Evolutionary conservation across 768 basidiomycete genomes (phyloP).

Genomic region (Mycena pura): DNA sequence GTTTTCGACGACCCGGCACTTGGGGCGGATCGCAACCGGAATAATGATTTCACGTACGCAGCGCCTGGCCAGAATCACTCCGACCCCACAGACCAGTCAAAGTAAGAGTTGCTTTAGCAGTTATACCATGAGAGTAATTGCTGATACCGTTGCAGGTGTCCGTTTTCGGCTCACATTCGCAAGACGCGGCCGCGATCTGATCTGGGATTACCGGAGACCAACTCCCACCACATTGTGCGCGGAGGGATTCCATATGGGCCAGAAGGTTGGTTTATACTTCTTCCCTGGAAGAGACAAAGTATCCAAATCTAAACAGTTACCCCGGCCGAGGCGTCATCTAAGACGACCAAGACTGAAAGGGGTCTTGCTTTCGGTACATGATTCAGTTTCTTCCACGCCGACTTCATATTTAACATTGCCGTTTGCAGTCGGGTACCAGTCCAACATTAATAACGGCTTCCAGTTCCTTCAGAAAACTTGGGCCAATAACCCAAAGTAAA

Average conservation of each 20-base stretch:
- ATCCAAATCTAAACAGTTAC: background rate
- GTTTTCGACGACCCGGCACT: conserved; percentile 10
- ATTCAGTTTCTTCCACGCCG: too few relatives aligned
- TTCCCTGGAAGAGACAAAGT: background rate
- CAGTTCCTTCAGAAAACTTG: conserved; percentile 9
- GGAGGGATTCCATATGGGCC: conserved; percentile 45
- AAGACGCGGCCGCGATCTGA: conserved; percentile 35
- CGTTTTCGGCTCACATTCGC: conserved; percentile 22
- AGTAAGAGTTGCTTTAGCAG: background rate
- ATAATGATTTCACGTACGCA: conserved; percentile 18
- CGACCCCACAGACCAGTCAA: conserved; percentile 11
- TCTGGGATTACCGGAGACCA: conserved; percentile 23
- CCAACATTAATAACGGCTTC: background rate
- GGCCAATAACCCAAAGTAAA: conserved; percentile 3
- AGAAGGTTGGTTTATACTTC: conserved; percentile 10
- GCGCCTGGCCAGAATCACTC: background rate
- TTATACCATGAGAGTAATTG: background rate
- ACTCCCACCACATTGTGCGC: conserved; percentile 35
- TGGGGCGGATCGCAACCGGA: conserved; percentile 9
- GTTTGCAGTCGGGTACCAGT: conserved; percentile 10
- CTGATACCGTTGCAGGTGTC: background rate
- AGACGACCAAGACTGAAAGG: conserved; percentile 1
- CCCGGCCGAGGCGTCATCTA: background rate
- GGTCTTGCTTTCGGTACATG: conserved; percentile 23
- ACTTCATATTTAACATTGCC: background rate